These are phyloP conservation scores for Fusarium tricinctum DNA, from an alignment of 2,329 filamentous ascomycete species.

Conservation along the genomic window DNA sequence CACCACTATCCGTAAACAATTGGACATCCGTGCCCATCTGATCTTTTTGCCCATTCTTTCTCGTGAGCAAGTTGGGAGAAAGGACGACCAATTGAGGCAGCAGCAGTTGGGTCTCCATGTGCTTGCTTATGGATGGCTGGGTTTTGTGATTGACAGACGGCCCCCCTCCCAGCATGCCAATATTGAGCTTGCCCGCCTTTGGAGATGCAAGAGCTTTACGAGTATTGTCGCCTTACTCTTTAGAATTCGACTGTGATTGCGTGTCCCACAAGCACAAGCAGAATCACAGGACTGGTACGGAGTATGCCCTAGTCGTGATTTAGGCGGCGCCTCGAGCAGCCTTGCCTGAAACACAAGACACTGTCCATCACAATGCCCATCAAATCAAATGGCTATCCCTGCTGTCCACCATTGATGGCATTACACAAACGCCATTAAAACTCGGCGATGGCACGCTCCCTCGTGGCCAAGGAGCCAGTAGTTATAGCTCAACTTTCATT, in stretches of 20 bases:
- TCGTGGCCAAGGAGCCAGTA: constrained; percentile 12
- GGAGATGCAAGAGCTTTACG: not conserved
- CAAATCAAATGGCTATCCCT: constrained; percentile 19
- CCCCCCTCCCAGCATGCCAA: not conserved
- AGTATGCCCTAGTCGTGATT: not conserved
- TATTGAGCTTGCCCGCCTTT: not conserved
- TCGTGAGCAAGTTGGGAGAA: constrained; percentile 2
- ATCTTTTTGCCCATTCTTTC: constrained; percentile 22
- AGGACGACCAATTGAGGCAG: not conserved
- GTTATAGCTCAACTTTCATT: constrained; percentile 11
- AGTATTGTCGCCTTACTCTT: not conserved
- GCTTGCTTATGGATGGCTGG: not conserved
- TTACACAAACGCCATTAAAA: constrained; percentile 20
- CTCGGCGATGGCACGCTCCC: constrained; percentile 27
- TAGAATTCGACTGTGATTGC: constrained; percentile 2
- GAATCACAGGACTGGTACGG: not conserved
- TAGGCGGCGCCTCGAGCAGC: constrained; percentile 11
- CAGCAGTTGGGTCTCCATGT: not conserved
- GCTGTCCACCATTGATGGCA: constrained; percentile 4
- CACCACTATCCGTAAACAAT: constrained; percentile 29
- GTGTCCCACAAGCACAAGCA: not conserved
- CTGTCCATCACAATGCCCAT: constrained; percentile 40
- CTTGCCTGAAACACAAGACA: constrained; percentile 45
- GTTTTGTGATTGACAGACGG: not conserved
- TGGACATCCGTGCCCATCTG: constrained; percentile 26